Percentiles rank a stretch among this genome's conserved stretches.
These are phyloP conservation scores for Naganishia liquefaciens DNA, from an alignment of 1,284 basidiomycete species.

Conservation along the genomic window DNA sequence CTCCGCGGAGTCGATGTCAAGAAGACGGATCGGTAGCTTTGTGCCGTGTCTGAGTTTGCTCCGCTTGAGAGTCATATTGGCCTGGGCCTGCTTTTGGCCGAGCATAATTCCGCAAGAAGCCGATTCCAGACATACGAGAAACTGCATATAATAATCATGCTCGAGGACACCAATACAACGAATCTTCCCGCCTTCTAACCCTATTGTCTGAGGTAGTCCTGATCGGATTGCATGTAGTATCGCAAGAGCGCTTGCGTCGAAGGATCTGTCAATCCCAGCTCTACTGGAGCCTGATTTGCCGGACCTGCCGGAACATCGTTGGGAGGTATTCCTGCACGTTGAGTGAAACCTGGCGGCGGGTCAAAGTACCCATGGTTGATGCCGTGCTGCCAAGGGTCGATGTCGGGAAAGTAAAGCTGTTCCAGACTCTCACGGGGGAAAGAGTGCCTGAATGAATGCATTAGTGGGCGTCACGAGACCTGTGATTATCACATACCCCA, in stretches of 20 bases:
- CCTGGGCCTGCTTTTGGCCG: too few species aligned
- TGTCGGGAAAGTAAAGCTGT: not conserved
- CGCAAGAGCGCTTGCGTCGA: constrained; percentile 12
- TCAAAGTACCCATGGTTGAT: constrained; percentile 4
- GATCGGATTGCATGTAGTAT: constrained; percentile 21
- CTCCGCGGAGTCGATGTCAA: too few species aligned
- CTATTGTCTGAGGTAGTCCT: constrained; percentile 4
- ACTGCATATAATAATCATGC: too few species aligned
- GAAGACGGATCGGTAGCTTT: too few species aligned
- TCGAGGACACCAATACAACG: too few species aligned
- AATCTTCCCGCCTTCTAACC: not conserved
- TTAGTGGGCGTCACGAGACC: too few species aligned
- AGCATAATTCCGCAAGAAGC: too few species aligned
- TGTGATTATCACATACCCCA: too few species aligned
- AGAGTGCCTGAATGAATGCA: too few species aligned
- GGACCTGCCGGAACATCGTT: not conserved
- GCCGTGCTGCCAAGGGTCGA: constrained; percentile 3
- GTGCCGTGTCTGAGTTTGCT: too few species aligned
- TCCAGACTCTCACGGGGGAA: not conserved
- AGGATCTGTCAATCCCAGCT: constrained; percentile 2
- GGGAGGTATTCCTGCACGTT: not conserved
- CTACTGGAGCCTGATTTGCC: constrained; percentile 5
- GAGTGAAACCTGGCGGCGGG: not conserved
- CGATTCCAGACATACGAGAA: too few species aligned
- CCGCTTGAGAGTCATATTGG: too few species aligned